Evolutionary conservation across 2,329 filamentous ascomycete genomes (phyloP).

Genomic region (Penicillium frequentans): DNA sequence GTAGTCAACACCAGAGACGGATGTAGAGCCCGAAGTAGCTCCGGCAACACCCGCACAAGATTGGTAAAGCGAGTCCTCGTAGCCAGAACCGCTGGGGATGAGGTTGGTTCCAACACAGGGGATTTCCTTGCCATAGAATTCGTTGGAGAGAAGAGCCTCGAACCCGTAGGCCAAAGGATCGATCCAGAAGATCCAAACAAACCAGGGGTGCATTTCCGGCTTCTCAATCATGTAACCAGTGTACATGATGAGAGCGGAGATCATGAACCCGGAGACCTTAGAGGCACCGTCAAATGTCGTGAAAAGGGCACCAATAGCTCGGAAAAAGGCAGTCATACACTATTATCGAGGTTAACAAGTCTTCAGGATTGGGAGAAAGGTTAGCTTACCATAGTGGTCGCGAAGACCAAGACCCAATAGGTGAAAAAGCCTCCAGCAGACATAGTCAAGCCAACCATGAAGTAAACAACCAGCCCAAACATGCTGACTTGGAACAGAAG

Average conservation of each 20-base stretch:
- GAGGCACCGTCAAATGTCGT: constrained; percentile 59
- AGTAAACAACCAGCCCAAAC: constrained; percentile 63
- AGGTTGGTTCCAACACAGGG: constrained; percentile 38
- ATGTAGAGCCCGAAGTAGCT: constrained; percentile 50
- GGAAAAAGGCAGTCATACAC: constrained; percentile 61
- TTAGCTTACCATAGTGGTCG: constrained; percentile 51
- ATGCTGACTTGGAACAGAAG: constrained; percentile 60
- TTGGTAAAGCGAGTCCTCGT: constrained; percentile 23
- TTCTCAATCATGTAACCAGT: constrained; percentile 48
- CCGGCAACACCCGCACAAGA: constrained; percentile 57
- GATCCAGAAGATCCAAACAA: constrained; percentile 49
- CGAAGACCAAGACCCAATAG: constrained; percentile 57
- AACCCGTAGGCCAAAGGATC: constrained; percentile 42
- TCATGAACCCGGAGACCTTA: constrained; percentile 49
- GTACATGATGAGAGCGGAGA: constrained; percentile 41
- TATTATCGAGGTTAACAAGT: constrained; percentile 10
- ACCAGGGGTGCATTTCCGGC: constrained; percentile 54
- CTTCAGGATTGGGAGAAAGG: not conserved
- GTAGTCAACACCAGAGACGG: constrained; percentile 60
- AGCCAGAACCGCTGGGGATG: constrained; percentile 36
- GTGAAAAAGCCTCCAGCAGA: constrained; percentile 61
- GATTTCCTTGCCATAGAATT: constrained; percentile 37
- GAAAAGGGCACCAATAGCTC: constrained; percentile 57
- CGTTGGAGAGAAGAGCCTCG: constrained; percentile 38
- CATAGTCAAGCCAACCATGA: constrained; percentile 59